These are phyloP conservation scores for Trichoderma atroviride DNA, from an alignment of 2,329 filamentous ascomycete genomes.

Conservation along the genomic window DNA sequence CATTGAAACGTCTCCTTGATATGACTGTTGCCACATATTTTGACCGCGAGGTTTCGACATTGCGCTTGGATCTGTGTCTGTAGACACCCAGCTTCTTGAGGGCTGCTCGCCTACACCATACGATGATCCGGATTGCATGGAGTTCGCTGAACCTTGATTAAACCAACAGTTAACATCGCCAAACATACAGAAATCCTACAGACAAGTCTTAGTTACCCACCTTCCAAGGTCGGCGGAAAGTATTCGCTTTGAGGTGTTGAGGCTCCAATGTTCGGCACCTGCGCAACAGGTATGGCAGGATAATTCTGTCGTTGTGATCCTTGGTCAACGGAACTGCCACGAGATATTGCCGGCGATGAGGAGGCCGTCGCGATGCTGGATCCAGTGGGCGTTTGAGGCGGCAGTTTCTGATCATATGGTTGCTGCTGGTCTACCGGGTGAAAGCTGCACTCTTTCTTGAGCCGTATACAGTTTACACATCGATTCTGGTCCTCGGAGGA, in stretches of 20 bases:
- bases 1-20: conserved; percentile 54
- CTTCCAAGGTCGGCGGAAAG: conserved; percentile 45
- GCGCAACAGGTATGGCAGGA: conserved; percentile 48
- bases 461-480: conserved; percentile 88
- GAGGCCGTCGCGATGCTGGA: conserved; percentile 49
- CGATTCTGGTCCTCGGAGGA: conserved; percentile 75
- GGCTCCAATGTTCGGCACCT: conserved; percentile 48
- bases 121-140: conserved; percentile 36
- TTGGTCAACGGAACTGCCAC: conserved; percentile 47
- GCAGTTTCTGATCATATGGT: conserved; percentile 50
- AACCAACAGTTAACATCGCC: not conserved
- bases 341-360: conserved; percentile 52
- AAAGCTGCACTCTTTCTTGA: conserved; percentile 95
- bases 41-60: conserved; percentile 48
- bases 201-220: conserved; percentile 41
- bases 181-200: conserved; percentile 1
- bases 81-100: conserved; percentile 49
- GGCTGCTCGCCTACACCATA: conserved; percentile 47
- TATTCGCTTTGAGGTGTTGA: conserved; percentile 40
- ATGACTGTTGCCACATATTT: conserved; percentile 53
- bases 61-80: conserved; percentile 45
- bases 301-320: conserved; percentile 45
- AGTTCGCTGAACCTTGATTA: conserved; percentile 40
- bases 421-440: conserved; percentile 81
- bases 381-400: conserved; percentile 44